Conservation (phyloP, 257 asterid species). For the Solanum raphanifolium region DNA sequence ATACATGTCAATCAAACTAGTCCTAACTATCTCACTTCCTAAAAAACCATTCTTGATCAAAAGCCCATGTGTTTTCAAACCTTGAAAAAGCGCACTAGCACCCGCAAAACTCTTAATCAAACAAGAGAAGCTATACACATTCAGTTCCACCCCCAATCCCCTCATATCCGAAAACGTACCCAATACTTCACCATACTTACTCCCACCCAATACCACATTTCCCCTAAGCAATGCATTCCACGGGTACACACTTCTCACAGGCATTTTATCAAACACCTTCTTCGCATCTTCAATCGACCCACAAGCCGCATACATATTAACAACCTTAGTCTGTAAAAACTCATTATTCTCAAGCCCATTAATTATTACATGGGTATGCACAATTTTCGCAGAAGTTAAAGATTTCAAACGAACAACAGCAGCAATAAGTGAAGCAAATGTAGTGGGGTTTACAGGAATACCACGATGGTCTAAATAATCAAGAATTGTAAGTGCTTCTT, state of each 20-base stretch:
- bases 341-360: slow-evolving; percentile 67
- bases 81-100: slow-evolving; percentile 55
- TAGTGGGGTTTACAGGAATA: slow-evolving; percentile 67
- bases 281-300: slow-evolving; percentile 71
- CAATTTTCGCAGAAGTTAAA: slow-evolving; percentile 38
- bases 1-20: slow-evolving; percentile 86
- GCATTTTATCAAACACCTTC: slow-evolving; percentile 55
- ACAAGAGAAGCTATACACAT: slow-evolving; percentile 78
- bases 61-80: slow-evolving; percentile 66
- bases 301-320: slow-evolving; percentile 54
- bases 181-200: slow-evolving; percentile 36
- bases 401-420: slow-evolving; percentile 49
- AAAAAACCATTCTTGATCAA: slow-evolving; percentile 71
- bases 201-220: slow-evolving; percentile 58
- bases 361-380: slow-evolving; percentile 56
- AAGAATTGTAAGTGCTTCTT: slow-evolving; percentile 59
- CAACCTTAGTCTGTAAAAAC: slow-evolving; percentile 65
- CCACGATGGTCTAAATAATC: slow-evolving; percentile 81
- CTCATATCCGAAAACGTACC: slow-evolving; percentile 61
- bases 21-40: slow-evolving; percentile 38
- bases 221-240: slow-evolving; percentile 98
- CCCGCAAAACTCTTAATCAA: slow-evolving; percentile 88
- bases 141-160: slow-evolving; percentile 57
- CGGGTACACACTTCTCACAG: slow-evolving; percentile 53
- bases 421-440: slow-evolving; percentile 53